Base-by-base conservation (phyloP, 352 stramenopile genomes). In the Thraustotheca clavata region DNA sequence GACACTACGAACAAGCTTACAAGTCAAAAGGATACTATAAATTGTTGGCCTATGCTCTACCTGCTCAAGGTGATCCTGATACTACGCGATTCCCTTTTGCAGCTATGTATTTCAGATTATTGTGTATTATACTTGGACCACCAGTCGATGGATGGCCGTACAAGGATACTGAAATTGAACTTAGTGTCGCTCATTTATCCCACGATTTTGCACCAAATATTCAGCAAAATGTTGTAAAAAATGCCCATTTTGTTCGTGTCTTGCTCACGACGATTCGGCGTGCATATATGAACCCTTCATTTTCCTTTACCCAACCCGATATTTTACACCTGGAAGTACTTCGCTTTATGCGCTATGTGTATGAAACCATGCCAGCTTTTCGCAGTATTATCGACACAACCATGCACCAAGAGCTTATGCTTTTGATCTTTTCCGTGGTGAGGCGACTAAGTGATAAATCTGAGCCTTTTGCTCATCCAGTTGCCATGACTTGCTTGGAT, bases 131-230 rank as follows among this genome's bases (percentile, higher is more conserved):
- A 41, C 67, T 90, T 40, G 81, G 81, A 1, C 71, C 76, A 27
- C 77, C 81, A 0, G 73, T 85, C 8, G 79, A 88, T n/a, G 79
- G 77, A 0, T 70, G 83, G 29, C 76, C 81, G 18, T 71, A 80
- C 70, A 67, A 82, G 47, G 77, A 88, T 59, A 62, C 78, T 41
- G 81, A 87, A 59, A 74, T 87, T 14, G 76, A 81, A 31, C 43
- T 52, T 11, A 52, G n/a, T 7, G 43, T 52, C 66, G 85, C 81
- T 34, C 82, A 76, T 24, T 62, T 90, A 31, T 69, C 57, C 29
- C 87, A 88, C 33, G 81, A 90, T 49, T 90, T 90, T 60, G 75
- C 77, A 61, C 54, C 83, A 9, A 88, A 90, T 46, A 74, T 90
- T 14, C 69, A 77, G 20, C 68, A 69, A 33, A 76, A 88, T 61